Conservation (phyloP, 1,139 yeast genomes). For the Candida glucosophila region DNA sequence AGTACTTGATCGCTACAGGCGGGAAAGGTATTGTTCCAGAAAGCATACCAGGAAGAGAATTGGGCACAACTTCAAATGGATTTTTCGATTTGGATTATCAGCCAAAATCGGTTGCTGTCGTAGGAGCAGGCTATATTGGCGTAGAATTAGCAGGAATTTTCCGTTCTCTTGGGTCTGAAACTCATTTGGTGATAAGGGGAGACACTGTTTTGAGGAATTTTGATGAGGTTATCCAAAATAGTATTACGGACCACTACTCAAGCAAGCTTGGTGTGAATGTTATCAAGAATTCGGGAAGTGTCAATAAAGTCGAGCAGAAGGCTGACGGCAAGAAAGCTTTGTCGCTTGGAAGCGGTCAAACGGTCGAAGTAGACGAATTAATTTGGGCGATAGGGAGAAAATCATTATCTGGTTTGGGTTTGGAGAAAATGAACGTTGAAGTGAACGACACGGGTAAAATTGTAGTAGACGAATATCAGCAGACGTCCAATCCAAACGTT, state of each 20-base stretch:
- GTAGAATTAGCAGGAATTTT: conserved; percentile 93
- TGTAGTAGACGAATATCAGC: conserved; percentile 79
- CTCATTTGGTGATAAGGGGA: conserved; percentile 83
- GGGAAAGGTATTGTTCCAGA: conserved; percentile 75
- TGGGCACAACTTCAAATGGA: conserved; percentile 86
- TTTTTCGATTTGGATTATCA: conserved; percentile 74
- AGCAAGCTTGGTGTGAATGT: conserved; percentile 71
- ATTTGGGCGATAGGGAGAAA: conserved; percentile 94
- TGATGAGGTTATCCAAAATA: conserved; percentile 71
- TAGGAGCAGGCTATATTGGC: conserved; percentile 98
- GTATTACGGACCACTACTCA: conserved; percentile 71
- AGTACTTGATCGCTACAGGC: conserved; percentile 86
- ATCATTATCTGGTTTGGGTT: conserved; percentile 64
- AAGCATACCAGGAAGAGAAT: conserved; percentile 67
- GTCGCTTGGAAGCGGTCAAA: conserved; percentile 42
- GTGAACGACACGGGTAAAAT: conserved; percentile 51
- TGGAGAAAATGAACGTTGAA: conserved; percentile 68
- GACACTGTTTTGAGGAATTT: conserved; percentile 83
- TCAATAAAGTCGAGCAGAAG: conserved; percentile 51
- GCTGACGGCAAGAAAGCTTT: conserved; percentile 57
- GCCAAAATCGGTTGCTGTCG: conserved; percentile 88
- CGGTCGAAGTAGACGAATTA: conserved; percentile 66
- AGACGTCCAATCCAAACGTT: conserved; percentile 62
- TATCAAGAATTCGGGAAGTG: conserved; percentile 56
- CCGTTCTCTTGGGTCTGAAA: conserved; percentile 79